Evolutionary conservation across 163 green algal species (phyloP).

Genomic region (Coccomyxa subellipsoidea): DNA sequence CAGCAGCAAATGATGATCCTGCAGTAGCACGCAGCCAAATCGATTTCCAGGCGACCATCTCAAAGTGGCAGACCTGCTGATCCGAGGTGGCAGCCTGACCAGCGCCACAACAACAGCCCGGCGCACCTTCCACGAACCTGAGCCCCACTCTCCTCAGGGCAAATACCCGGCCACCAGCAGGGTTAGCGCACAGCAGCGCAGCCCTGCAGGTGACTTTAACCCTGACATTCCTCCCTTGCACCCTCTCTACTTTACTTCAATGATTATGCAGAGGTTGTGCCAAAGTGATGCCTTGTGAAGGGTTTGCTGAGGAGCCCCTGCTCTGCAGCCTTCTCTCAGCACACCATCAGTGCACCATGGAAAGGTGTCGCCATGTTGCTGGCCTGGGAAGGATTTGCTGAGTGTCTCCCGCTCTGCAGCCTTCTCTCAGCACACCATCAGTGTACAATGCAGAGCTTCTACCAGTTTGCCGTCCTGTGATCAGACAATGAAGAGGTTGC

Average conservation of each 20-base stretch:
- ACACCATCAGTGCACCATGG: background rate
- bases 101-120: background rate
- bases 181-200: background rate
- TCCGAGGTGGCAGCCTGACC: background rate
- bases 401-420: background rate
- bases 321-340: background rate
- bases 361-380: background rate
- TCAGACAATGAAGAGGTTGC: no score
- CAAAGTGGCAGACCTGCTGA: background rate
- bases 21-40: no score
- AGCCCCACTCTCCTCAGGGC: background rate
- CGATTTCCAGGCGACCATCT: background rate
- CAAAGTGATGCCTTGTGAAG: no score
- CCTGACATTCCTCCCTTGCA: no score
- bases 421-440: background rate
- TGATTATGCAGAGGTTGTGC: no score
- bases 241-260: no score
- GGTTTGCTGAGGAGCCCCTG: background rate
- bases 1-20: no score
- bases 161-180: background rate
- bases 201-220: background rate
- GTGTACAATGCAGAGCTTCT: no score
- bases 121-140: background rate
- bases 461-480: no score
- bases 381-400: no score